phyloP scores from a whole-genome alignment of 352 stramenopile genomes.

The Phytophthora citricola region DNA sequence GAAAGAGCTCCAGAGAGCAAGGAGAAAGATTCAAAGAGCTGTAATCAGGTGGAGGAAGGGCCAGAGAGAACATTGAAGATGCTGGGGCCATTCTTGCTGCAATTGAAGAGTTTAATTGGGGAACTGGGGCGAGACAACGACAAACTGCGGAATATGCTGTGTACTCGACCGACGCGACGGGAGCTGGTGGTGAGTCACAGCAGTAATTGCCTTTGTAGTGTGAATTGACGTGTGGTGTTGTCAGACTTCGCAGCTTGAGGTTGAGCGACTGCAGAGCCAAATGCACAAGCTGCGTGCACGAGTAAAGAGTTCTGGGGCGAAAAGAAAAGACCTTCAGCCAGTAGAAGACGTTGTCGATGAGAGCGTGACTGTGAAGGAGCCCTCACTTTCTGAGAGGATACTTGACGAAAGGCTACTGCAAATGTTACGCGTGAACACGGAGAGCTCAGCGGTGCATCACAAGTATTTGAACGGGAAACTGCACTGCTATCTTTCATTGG shows the following conservation, averaged over 20 bases:
- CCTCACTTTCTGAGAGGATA: constrained; percentile 37
- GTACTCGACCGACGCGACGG: constrained; percentile 31
- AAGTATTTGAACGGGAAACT: constrained; percentile 39
- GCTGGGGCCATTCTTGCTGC: constrained; percentile 27
- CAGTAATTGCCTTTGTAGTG: background rate
- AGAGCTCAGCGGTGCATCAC: constrained; percentile 17
- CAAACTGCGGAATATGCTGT: constrained; percentile 39
- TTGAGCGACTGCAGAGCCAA: constrained; percentile 33
- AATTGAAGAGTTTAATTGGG: constrained; percentile 30
- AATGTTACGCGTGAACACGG: constrained; percentile 28
- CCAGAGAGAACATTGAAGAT: constrained; percentile 6
- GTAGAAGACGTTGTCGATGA: background rate
- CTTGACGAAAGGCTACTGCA: constrained; percentile 36
- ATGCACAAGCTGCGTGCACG: constrained; percentile 16
- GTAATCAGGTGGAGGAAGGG: constrained; percentile 12
- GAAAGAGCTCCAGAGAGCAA: background rate
- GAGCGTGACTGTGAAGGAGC: background rate
- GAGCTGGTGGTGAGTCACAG: constrained; percentile 29
- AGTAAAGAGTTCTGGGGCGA: background rate
- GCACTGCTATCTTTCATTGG: constrained; percentile 32
- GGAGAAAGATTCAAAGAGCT: constrained; percentile 2
- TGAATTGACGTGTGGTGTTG: background rate
- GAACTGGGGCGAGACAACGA: constrained; percentile 38
- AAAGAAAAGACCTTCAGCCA: background rate
- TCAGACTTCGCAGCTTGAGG: constrained; percentile 32